phyloP scores from a whole-genome alignment of 2,329 filamentous ascomycete species.

The Camptophora hylomeconis region DNA sequence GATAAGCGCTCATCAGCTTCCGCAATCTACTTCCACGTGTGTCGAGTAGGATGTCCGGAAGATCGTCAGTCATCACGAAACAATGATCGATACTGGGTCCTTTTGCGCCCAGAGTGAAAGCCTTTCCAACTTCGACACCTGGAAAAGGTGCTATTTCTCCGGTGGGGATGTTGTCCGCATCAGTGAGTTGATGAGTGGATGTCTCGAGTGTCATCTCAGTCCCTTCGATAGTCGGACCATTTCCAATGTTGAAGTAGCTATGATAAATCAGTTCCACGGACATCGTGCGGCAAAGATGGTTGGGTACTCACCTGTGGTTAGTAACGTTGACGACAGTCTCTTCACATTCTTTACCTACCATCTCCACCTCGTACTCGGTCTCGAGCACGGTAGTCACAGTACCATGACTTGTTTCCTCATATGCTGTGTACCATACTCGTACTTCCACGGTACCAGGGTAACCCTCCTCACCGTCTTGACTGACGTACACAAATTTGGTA shows the following conservation, averaged over 20 bases:
- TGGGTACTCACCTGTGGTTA: conserved; percentile 67
- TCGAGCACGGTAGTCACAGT: conserved; percentile 58
- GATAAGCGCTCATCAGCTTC: conserved; percentile 57
- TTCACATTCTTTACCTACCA: conserved; percentile 61
- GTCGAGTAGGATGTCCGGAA: conserved; percentile 48
- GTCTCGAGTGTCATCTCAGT: conserved; percentile 48
- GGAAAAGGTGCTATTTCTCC: conserved; percentile 51
- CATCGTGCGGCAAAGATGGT: neutral
- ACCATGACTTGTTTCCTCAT: conserved; percentile 46
- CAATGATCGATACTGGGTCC: conserved; percentile 79
- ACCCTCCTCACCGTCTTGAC: conserved; percentile 72
- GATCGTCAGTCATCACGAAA: conserved; percentile 62
- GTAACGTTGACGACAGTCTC: conserved; percentile 90
- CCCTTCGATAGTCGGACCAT: conserved; percentile 45
- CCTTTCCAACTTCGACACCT: conserved; percentile 49
- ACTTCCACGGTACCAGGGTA: conserved; percentile 77
- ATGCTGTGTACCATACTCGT: conserved; percentile 64
- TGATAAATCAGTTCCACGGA: conserved; percentile 5
- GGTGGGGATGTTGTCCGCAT: conserved; percentile 58
- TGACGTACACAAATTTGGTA: conserved; percentile 51
- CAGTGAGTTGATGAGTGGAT: conserved; percentile 58
- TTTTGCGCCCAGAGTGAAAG: conserved; percentile 58
- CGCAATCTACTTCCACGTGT: conserved; percentile 51
- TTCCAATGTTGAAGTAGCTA: conserved; percentile 57
- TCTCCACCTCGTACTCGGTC: conserved; percentile 80